phyloP scores from a whole-genome alignment of 1,284 basidiomycete species.

The Amylostereum areolatum region DNA sequence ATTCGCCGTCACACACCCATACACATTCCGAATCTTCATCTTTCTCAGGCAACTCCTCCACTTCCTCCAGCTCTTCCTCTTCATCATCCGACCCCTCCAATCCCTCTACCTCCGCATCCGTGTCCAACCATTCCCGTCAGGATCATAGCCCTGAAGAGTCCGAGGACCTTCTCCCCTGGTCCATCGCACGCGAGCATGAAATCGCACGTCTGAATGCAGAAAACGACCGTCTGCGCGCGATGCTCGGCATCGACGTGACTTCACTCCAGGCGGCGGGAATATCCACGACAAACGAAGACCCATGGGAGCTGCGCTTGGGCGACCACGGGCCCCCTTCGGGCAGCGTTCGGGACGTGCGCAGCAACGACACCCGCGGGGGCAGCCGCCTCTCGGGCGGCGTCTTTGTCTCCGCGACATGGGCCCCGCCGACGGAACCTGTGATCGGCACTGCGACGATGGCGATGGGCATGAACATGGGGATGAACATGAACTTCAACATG shows the following conservation, averaged over 20 bases:
- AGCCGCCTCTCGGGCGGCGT: constrained; percentile 1
- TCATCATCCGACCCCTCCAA: too few species aligned
- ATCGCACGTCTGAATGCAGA: constrained; percentile 74
- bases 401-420: constrained; percentile 11
- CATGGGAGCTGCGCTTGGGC: constrained; percentile 1
- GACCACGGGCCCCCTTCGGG: constrained; percentile 8
- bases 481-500: not conserved
- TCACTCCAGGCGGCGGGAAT: constrained; percentile 18
- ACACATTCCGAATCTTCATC: constrained; percentile 8
- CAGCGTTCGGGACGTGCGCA: not conserved
- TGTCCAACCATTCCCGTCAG: too few species aligned
- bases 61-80: too few species aligned
- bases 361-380: not conserved
- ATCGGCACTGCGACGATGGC: not conserved
- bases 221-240: constrained; percentile 70
- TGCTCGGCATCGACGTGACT: constrained; percentile 65
- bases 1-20: constrained; percentile 4
- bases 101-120: too few species aligned
- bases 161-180: constrained; percentile 63
- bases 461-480: not conserved
- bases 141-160: too few species aligned
- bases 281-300: not conserved
- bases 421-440: not conserved
- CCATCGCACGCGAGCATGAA: constrained; percentile 78
- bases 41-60: constrained; percentile 1